Conservation (phyloP, 805 yeast genomes). For the Teunomyces kruisii region DNA sequence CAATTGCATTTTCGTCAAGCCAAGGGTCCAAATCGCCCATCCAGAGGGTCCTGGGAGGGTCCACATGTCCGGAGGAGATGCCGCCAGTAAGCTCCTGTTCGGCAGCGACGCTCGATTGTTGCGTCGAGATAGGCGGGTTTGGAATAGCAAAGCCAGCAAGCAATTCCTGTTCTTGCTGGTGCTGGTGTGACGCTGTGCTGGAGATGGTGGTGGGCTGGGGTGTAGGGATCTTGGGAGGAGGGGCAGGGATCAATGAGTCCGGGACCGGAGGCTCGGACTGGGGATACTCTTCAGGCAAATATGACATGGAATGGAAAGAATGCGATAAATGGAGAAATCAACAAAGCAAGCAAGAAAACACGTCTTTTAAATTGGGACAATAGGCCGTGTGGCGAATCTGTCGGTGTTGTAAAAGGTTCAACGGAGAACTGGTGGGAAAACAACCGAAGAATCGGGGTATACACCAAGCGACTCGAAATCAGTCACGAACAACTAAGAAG, state of each 20-base stretch:
- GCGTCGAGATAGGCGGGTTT: conserved; percentile 41
- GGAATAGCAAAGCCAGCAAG: conserved; percentile 39
- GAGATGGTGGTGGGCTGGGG: conserved; percentile 15
- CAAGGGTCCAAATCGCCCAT: conserved; percentile 87
- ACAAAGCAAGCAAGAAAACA: neutral
- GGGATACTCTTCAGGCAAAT: conserved; percentile 1
- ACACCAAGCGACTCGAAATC: neutral
- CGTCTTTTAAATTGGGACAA: neutral
- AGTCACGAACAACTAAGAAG: neutral
- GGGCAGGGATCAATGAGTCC: conserved; percentile 2
- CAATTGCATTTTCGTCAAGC: conserved; percentile 62
- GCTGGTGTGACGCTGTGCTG: conserved; percentile 40
- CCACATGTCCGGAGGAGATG: conserved; percentile 12
- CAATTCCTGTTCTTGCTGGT: conserved; percentile 45
- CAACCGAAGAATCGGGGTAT: neutral
- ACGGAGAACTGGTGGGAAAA: too few relatives aligned
- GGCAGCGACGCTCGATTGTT: conserved; percentile 34
- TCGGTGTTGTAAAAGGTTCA: too few relatives aligned
- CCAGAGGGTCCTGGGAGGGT: conserved; percentile 76
- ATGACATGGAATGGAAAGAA: neutral
- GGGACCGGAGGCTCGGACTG: neutral
- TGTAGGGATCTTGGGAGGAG: neutral
- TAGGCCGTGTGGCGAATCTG: too few relatives aligned
- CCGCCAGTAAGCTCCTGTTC: conserved; percentile 13
- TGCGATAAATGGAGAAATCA: neutral